Conservation (phyloP, 2,329 filamentous ascomycete genomes). For the Seiridium unicorne region DNA sequence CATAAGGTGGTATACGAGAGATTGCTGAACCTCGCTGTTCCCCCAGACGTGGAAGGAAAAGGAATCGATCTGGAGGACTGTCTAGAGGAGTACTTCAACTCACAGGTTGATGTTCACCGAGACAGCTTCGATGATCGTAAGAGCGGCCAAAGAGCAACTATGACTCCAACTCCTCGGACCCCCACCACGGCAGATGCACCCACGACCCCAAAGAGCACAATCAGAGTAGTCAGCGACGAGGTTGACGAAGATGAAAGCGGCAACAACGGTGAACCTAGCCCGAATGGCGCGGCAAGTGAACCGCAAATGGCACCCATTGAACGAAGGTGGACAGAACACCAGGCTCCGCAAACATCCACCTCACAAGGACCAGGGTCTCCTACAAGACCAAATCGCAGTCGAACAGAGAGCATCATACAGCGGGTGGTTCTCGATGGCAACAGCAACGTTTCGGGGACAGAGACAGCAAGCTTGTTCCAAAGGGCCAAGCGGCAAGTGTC, state of each 20-base stretch:
- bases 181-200: constrained; percentile 19
- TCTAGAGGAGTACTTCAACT: constrained; percentile 93
- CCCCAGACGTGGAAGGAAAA: constrained; percentile 67
- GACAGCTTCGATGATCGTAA: constrained; percentile 60
- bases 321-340: constrained; percentile 31
- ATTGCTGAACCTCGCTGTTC: constrained; percentile 87
- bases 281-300: constrained; percentile 10
- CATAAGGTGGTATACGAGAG: constrained; percentile 95
- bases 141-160: constrained; percentile 32
- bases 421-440: constrained; percentile 54
- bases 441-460: constrained; percentile 40
- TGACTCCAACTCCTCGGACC: constrained; percentile 27
- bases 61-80: constrained; percentile 84
- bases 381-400: constrained; percentile 28
- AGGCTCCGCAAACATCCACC: constrained; percentile 11
- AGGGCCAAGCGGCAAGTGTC: constrained; percentile 46
- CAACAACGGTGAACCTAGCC: constrained; percentile 14
- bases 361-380: constrained; percentile 15
- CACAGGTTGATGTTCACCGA: constrained; percentile 82
- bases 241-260: constrained; percentile 16
- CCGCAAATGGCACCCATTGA: constrained; percentile 23
- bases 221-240: constrained; percentile 29
- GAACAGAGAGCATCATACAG: constrained; percentile 60
- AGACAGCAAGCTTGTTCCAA: constrained; percentile 39
- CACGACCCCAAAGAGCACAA: constrained; percentile 25